phyloP scores from a whole-genome alignment of 2,329 filamentous ascomycete genomes.

The Ophiostoma australiae region DNA sequence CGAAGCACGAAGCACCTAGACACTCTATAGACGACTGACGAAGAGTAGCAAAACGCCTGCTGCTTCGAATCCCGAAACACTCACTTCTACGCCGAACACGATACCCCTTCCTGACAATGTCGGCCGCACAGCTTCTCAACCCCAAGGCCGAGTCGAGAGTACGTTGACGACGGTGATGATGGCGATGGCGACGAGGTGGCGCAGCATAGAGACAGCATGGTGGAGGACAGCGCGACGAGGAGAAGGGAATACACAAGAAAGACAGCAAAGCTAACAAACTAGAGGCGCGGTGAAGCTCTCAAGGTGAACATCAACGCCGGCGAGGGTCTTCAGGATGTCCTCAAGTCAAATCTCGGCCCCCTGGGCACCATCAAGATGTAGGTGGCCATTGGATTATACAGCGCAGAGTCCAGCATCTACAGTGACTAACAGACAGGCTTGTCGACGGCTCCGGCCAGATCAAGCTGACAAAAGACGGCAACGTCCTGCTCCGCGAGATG shows the following conservation, averaged over 20 bases:
- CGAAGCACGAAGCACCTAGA: slow-evolving; percentile 1
- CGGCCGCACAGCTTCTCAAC: slow-evolving; percentile 95
- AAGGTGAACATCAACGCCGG: slow-evolving; percentile 95
- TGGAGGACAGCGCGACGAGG: too few relatives aligned
- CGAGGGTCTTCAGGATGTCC: slow-evolving; percentile 86
- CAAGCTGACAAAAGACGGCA: slow-evolving; percentile 98
- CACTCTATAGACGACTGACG: neutral
- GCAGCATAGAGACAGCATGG: slow-evolving; percentile 17
- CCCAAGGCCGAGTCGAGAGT: slow-evolving; percentile 98
- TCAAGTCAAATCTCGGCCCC: slow-evolving; percentile 93
- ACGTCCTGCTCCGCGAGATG: slow-evolving; percentile 72
- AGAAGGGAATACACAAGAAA: neutral
- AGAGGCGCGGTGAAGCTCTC: slow-evolving; percentile 95
- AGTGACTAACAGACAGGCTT: slow-evolving; percentile 43
- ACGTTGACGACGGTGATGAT: slow-evolving; percentile 36
- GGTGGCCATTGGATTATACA: slow-evolving; percentile 19
- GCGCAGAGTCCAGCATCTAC: neutral
- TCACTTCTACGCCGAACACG: neutral
- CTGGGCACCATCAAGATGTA: slow-evolving; percentile 95
- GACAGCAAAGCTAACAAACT: slow-evolving; percentile 33
- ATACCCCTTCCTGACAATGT: slow-evolving; percentile 57
- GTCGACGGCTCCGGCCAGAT: slow-evolving; percentile 76
- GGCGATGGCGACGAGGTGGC: neutral
- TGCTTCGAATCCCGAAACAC: neutral
- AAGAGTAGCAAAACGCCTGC: neutral